A percentile compares a stretch with the other conserved stretches of the same genome.
These are phyloP conservation scores for Syncephalis fuscata DNA, from an alignment of 371 early-diverging fungal species.

Conservation along the genomic window DNA sequence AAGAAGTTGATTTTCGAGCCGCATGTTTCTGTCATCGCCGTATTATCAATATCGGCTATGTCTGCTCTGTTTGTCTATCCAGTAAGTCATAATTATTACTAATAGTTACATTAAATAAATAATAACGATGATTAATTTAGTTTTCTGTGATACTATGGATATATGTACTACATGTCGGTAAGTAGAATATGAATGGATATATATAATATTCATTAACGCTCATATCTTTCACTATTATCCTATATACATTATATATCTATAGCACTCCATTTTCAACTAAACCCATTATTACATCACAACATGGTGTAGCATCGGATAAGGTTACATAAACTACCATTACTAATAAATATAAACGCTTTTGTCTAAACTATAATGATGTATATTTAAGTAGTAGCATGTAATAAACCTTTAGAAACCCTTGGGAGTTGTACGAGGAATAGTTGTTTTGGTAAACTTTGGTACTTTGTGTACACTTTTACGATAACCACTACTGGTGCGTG, in stretches of 20 bases:
- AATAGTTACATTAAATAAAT: not conserved
- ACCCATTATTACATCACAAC: not conserved
- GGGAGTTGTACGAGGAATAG: constrained; percentile 66
- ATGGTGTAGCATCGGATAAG: not conserved
- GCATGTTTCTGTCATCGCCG: constrained; percentile 93
- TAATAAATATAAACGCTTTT: too few relatives aligned
- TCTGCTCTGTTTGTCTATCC: constrained; percentile 94
- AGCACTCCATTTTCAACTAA: too few relatives aligned
- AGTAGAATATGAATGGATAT: too few relatives aligned
- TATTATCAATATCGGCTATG: constrained; percentile 81
- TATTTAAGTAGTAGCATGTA: too few relatives aligned
- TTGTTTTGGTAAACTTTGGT: constrained; percentile 83
- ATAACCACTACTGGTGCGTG: constrained; percentile 56
- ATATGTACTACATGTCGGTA: constrained; percentile 68
- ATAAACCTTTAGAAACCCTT: constrained; percentile 51
- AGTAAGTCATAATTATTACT: constrained; percentile 27
- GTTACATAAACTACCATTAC: not conserved
- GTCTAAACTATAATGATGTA: too few relatives aligned
- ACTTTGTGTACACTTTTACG: constrained; percentile 94
- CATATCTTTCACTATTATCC: too few relatives aligned
- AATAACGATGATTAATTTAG: constrained; percentile 11
- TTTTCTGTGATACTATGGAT: constrained; percentile 53
- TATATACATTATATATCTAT: too few relatives aligned
- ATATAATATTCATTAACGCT: not conserved
- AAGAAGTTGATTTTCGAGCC: constrained; percentile 82